Evolutionary conservation across 495 filamentous ascomycete species (phyloP).

Genomic region (Sabuloglossum arenarium): DNA sequence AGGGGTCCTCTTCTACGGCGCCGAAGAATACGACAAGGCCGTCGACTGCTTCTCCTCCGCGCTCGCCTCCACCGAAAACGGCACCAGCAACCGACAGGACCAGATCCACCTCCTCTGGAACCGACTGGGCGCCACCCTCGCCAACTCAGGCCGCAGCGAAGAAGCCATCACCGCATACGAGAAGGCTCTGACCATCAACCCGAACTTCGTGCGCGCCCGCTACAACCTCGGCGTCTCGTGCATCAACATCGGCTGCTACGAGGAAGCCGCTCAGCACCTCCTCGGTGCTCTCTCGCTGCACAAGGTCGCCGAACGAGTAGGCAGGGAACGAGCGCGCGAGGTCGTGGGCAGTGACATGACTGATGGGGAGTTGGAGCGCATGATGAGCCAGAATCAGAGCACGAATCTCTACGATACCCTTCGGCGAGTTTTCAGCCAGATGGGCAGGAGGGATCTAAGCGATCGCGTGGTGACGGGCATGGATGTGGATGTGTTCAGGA

Average conservation of each 20-base stretch:
- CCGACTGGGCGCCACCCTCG: conserved; percentile 83
- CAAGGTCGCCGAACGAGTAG: conserved; percentile 73
- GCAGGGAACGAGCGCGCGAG: conserved; percentile 60
- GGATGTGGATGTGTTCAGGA: conserved; percentile 75
- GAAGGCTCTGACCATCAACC: conserved; percentile 64
- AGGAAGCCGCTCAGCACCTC: conserved; percentile 86
- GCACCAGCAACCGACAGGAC: conserved; percentile 47
- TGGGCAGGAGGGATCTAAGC: conserved; percentile 71
- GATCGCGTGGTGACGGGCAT: conserved; percentile 75
- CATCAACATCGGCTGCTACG: conserved; percentile 92
- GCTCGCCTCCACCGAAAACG: conserved; percentile 59
- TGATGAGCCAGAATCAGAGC: conserved; percentile 79
- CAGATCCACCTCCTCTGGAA: conserved; percentile 95
- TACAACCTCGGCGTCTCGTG: conserved; percentile 94
- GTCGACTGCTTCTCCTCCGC: conserved; percentile 95
- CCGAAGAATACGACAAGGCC: conserved; percentile 93
- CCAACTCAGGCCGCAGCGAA: conserved; percentile 79
- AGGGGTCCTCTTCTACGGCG: conserved; percentile 94
- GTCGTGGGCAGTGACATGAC: conserved; percentile 41
- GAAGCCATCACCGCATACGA: conserved; percentile 96
- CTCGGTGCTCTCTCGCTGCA: conserved; percentile 92
- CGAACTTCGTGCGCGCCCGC: conserved; percentile 89
- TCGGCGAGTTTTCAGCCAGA: conserved; percentile 79
- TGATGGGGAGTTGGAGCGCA: conserved; percentile 53
- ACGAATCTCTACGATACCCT: conserved; percentile 92